These are phyloP conservation scores for Nakaseomyces nivariensis DNA, from an alignment of 1,139 yeast species.

Conservation along the genomic window DNA sequence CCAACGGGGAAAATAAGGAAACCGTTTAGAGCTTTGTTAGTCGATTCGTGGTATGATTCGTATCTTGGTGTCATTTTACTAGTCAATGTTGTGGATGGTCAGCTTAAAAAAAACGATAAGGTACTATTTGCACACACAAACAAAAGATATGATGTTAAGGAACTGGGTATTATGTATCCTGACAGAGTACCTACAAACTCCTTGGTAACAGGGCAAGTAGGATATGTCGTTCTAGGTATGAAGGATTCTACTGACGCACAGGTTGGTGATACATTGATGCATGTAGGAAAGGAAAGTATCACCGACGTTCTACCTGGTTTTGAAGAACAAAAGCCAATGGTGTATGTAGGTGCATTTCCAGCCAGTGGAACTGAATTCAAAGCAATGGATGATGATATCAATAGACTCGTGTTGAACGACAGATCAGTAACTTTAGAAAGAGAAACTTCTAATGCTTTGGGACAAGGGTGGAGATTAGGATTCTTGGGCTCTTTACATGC, in stretches of 20 bases:
- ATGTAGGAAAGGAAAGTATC: slow-evolving; percentile 44
- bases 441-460: slow-evolving; percentile 89
- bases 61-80: slow-evolving; percentile 89
- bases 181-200: slow-evolving; percentile 56
- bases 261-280: slow-evolving; percentile 85
- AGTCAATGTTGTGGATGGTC: slow-evolving; percentile 79
- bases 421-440: slow-evolving; percentile 82
- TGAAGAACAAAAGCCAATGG: slow-evolving; percentile 97
- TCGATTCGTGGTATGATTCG: slow-evolving; percentile 95
- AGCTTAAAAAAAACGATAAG: slow-evolving; percentile 60
- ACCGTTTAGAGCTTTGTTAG: slow-evolving; percentile 71
- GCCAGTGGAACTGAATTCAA: slow-evolving; percentile 90
- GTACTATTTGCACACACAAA: slow-evolving; percentile 70
- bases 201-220: slow-evolving; percentile 85
- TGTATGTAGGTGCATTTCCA: slow-evolving; percentile 95
- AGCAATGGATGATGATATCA: slow-evolving; percentile 80
- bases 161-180: slow-evolving; percentile 93
- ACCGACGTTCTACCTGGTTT: slow-evolving; percentile 85
- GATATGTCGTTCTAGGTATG: slow-evolving; percentile 89
- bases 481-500: slow-evolving; percentile 93
- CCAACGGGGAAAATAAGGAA: slow-evolving; percentile 46
- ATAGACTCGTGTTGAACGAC: slow-evolving; percentile 80
- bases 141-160: slow-evolving; percentile 74
- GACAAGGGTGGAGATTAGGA: slow-evolving; percentile 96
- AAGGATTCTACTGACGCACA: slow-evolving; percentile 76